phyloP scores from a whole-genome alignment of 805 yeast genomes.

The Kregervanrija delftensis region DNA sequence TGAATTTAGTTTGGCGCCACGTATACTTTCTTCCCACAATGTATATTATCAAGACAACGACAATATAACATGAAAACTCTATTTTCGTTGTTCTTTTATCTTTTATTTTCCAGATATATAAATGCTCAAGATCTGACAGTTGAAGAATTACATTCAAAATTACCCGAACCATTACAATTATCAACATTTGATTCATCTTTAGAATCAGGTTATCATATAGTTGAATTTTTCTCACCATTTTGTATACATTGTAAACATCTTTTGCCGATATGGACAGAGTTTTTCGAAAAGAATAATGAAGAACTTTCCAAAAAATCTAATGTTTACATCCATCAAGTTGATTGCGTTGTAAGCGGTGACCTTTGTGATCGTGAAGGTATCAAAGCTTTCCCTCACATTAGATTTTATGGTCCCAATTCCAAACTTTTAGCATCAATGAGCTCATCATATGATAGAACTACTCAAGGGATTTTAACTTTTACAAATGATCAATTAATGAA shows the following conservation, averaged over 20 bases:
- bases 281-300: constrained; percentile 44
- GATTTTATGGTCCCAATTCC: constrained; percentile 56
- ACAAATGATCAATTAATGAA: constrained; percentile 41
- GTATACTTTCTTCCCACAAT: too few species aligned
- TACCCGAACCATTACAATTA: constrained; percentile 47
- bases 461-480: constrained; percentile 45
- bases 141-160: constrained; percentile 6
- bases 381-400: constrained; percentile 59
- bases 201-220: constrained; percentile 56
- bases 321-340: constrained; percentile 48
- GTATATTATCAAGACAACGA: too few species aligned
- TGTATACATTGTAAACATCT: constrained; percentile 75
- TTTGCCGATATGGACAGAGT: constrained; percentile 77
- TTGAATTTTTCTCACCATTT: constrained; percentile 87
- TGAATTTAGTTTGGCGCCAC: too few species aligned
- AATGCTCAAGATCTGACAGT: background rate
- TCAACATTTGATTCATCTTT: constrained; percentile 44
- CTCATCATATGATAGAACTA: constrained; percentile 34
- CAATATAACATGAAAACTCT: too few species aligned
- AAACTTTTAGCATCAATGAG: constrained; percentile 42
- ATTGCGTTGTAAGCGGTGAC: constrained; percentile 84
- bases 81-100: too few species aligned
- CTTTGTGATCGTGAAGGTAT: constrained; percentile 67
- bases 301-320: constrained; percentile 30
- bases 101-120: too few species aligned